Evolutionary conservation across 2,329 filamentous ascomycete species (phyloP).

Genomic region (Sordariomycetes sp.): DNA sequence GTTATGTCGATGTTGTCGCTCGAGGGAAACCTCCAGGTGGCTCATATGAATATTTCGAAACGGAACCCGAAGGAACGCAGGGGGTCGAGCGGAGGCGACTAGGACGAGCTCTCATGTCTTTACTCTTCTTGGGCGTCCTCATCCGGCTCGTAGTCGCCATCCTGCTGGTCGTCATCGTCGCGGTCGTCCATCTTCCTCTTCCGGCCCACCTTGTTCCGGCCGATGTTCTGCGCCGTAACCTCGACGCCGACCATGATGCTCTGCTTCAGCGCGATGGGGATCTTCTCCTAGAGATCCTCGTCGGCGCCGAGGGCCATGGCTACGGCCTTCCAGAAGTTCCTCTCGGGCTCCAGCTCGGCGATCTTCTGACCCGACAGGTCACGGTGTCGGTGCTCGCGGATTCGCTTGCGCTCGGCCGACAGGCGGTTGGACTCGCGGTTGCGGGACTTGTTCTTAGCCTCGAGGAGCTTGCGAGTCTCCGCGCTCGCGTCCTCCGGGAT

Average conservation of each 20-base stretch:
- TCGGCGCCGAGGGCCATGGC: not conserved
- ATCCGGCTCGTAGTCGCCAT: not conserved
- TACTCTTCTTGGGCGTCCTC: no score
- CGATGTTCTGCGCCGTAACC: not conserved
- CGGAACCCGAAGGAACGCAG: no score
- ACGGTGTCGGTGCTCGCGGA: not conserved
- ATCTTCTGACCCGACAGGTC: not conserved
- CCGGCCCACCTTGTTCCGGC: not conserved
- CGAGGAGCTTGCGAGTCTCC: not conserved
- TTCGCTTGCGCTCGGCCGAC: constrained; percentile 1
- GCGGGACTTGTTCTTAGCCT: not conserved
- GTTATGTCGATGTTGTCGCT: no score
- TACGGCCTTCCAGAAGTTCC: not conserved
- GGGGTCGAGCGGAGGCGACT: no score
- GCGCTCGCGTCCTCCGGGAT: not conserved
- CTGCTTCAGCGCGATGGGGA: not conserved
- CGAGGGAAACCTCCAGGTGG: no score
- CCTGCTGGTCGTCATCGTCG: not conserved
- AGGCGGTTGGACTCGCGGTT: not conserved
- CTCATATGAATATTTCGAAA: no score
- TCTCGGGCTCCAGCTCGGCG: not conserved
- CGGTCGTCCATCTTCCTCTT: not conserved
- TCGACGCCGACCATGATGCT: not conserved
- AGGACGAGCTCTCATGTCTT: no score
- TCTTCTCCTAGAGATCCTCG: not conserved